Base-by-base conservation (phyloP, 2,329 filamentous ascomycete genomes). In the Phyllosticta citriasiana region DNA sequence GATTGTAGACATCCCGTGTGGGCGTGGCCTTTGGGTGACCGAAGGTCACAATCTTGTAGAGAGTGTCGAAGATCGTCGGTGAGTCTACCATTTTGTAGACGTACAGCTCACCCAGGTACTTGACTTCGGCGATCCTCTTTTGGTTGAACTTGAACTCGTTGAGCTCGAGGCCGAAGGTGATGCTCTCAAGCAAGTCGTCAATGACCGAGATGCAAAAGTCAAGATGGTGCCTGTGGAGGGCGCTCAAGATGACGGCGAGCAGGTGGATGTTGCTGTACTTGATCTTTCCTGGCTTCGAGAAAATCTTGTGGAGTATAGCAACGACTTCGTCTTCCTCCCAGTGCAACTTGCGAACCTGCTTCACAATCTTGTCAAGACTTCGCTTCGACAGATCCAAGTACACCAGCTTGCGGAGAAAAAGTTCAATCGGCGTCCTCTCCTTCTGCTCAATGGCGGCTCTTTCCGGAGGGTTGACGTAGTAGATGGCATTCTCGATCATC, bases 71-170 rank as follows among this genome's bases (percentile, higher is more conserved):
- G 57, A 99, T 88, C 25, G 97, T 88, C 0, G 90, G 89, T 53
- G 96, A 94, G 73, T 99, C 94, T 47, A 99, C 83, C 84, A 99
- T 90, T 62, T 94, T 89, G 72, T 97, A 99, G 69, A 97, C 96
- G 78, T 99, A 99, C 9, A 99, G 83, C 74, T 99, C 94, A 24
- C 90, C 92, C 4, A 99, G 80, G 71, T 97, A 99, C 72, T 97
- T 97, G 69, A 96, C 90, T 73, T 97, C 93, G 2, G 95, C 90
- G 64, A 99, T 87, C 24, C 94, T 88, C 63, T 92, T 88, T 75
- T 99, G 94, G 71, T 96, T 97, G 77, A 91, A 95, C 69, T 95
- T 92, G 81, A 97, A 99, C 72, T 99, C 94, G 68, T 97, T 97
- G 67, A 92, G 85, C 74, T 99, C 94, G 2, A 99, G 80, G 1